Evolutionary conservation across 148 eudicot genomes (phyloP), one percentile per base, ranked within the genome.

Genomic region (Euryodendron excelsum): DNA sequence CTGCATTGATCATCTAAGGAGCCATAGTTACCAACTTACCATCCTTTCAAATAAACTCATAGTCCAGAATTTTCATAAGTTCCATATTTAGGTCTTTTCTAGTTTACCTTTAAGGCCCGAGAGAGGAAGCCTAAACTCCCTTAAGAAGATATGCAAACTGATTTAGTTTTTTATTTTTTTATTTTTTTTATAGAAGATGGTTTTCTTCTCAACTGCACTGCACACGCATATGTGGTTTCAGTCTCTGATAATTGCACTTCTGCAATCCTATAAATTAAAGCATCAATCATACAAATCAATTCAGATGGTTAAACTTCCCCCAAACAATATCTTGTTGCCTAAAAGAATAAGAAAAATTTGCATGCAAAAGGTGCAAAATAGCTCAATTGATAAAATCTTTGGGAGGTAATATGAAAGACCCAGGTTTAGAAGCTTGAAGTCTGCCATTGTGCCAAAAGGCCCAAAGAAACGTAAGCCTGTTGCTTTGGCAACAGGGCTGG

Each of bases 381-480:
- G 39, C 39, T 31, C 39, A 63, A 37, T 17, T 63, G 39, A 28
- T 15, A 15, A 31, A 63, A 10, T 63, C 17, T 63, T 15, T 63
- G 41, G 37, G 67, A 31, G 21, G 36, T 63, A 15, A 15, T 63
- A 15, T 34, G 39, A 31, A 15, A 63, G 20, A 31, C 67, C 65
- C 39, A 31, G 30, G 67, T 63, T 39, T 31, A 13, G 67, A 31
- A 63, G 31, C 39, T 63, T 31, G 23, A 63, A 31, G 25, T 31
- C 69, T 8, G 69, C 69, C 44, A 31, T 65, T 36, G 69, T 34
- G 45, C 69, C 27, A 65, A 36, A 65, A 65, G 69, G 5, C 69
- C 69, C n/a, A 36, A 21, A 65, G 69, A 18, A 65, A 37, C 20
- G 69, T 39, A 36, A 20, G 27, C 33, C 33, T 36, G 45, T 17